Conservation (phyloP, 495 filamentous ascomycete genomes). For the Paragyromitra xinjiangensis region DNA sequence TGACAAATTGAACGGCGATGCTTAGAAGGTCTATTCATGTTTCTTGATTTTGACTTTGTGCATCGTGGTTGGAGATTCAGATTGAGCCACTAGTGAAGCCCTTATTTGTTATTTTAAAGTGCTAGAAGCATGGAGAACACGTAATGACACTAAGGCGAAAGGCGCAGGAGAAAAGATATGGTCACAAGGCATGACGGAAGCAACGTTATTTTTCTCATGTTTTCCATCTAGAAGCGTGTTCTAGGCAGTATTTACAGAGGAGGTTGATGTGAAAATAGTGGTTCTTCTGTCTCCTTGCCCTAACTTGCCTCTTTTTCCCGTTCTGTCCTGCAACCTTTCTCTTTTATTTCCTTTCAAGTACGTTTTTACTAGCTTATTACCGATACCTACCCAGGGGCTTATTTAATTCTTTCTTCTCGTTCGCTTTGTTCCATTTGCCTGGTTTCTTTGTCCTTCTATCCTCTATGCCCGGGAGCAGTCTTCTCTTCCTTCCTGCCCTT, state of each 20-base stretch:
- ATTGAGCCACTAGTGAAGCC: slow-evolving; percentile 37
- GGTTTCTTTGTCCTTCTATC: slow-evolving; percentile 33
- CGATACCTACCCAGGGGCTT: slow-evolving; percentile 55
- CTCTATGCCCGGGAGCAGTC: slow-evolving; percentile 43
- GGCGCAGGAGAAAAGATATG: slow-evolving; percentile 31
- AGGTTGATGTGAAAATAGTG: slow-evolving; percentile 4
- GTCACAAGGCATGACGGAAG: slow-evolving; percentile 31
- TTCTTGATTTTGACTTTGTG: slow-evolving; percentile 37
- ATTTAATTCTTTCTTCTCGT: slow-evolving; percentile 55
- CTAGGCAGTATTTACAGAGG: slow-evolving; percentile 15
- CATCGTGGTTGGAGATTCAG: slow-evolving; percentile 30
- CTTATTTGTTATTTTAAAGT: slow-evolving; percentile 33
- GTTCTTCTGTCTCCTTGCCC: slow-evolving; percentile 32
- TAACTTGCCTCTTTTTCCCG: slow-evolving; percentile 45
- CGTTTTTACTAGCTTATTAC: slow-evolving; percentile 52
- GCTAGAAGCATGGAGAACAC: slow-evolving; percentile 28
- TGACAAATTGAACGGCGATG: slow-evolving; percentile 49
- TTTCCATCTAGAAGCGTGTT: slow-evolving; percentile 41
- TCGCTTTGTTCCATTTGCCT: slow-evolving; percentile 53
- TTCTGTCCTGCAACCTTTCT: slow-evolving; percentile 55
- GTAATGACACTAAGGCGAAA: slow-evolving; percentile 31
- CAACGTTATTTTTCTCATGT: slow-evolving; percentile 38
- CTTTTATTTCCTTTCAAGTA: slow-evolving; percentile 56
- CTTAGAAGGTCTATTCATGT: slow-evolving; percentile 49
- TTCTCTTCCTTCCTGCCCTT: slow-evolving; percentile 61